Evolutionary conservation across 2,329 filamentous ascomycete genomes (phyloP), one percentile per base, ranked within the genome.

Genomic region (Fusarium burgessii): DNA sequence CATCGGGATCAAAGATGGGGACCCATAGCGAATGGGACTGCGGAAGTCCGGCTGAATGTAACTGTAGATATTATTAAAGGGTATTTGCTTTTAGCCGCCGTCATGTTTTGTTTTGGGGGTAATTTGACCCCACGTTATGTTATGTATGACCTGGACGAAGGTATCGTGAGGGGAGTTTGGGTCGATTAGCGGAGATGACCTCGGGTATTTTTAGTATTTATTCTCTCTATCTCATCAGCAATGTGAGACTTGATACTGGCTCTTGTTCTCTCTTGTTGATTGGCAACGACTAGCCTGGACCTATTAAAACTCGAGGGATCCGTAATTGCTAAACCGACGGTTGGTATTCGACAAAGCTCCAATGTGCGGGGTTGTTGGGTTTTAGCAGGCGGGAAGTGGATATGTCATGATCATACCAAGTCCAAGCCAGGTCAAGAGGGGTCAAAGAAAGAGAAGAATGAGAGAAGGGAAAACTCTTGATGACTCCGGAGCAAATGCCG

Each of bases 271-370:
- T 25, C 47, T 38, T 17, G 15, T 36, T 50, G 32, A 38, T 38
- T 51, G 47, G 20, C 20, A 38, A 15, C 36, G 12, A 7, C 47
- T 51, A 50, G 42, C 35, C 15, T 20, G 32, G 43, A 15, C 32
- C 54, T n/a, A 51, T 32, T 12, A 25, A 45, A 33, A n/a, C 27
- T 46, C 27, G 25, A 40, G n/a, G 62, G 62, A 41, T 58, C 60
- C 47, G 58, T 62, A 63, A 76, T 76, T 76, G 72, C 70, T 75
- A 76, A 76, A 69, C 59, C 61, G 56, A 71, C 52, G 58, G 25
- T 35, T 74, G 70, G 68, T 45, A 76, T 76, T 76, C 68, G 74
- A 76, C 59, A 49, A 71, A 60, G 50, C 42, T 38, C 50, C n/a
- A 45, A 52, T 58, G 59, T 68, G 63, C 50, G 58, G 65, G 54